Conservation (phyloP, 75 land plant species). For the Pseudotsuga menziesii region DNA sequence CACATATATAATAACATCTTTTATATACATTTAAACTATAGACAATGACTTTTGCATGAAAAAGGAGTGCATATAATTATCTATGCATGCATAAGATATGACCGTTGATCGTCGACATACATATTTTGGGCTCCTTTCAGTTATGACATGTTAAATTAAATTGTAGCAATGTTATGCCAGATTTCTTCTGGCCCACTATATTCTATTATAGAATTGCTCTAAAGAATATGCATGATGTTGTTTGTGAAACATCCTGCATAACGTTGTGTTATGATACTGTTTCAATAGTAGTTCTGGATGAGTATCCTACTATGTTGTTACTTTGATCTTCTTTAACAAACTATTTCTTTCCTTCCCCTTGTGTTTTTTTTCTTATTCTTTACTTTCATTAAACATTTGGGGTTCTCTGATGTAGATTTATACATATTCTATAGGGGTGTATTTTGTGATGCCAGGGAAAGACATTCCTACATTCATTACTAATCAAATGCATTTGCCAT, state of each 20-base stretch:
- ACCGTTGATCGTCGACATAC: background rate
- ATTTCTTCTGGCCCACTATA: background rate
- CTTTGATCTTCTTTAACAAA: no score
- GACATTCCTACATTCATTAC: constrained; percentile 68
- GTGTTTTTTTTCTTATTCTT: background rate
- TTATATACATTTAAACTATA: background rate
- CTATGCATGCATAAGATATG: background rate
- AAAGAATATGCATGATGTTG: background rate
- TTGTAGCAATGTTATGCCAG: background rate
- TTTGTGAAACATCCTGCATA: background rate
- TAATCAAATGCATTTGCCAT: constrained; percentile 37
- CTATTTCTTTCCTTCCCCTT: background rate
- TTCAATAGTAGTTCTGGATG: background rate
- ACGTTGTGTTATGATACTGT: background rate
- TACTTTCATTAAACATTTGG: background rate
- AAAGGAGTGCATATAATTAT: background rate
- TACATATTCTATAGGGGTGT: constrained; percentile 50
- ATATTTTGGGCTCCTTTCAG: background rate
- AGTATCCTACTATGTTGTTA: background rate
- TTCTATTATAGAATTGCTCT: background rate
- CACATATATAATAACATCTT: background rate
- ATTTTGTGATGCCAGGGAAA: constrained; percentile 80
- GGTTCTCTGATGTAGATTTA: constrained; percentile 35
- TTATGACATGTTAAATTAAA: background rate
- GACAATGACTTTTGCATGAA: background rate